These are phyloP conservation scores for Boletus sp. DNA, from an alignment of 768 basidiomycete genomes.

Conservation along the genomic window DNA sequence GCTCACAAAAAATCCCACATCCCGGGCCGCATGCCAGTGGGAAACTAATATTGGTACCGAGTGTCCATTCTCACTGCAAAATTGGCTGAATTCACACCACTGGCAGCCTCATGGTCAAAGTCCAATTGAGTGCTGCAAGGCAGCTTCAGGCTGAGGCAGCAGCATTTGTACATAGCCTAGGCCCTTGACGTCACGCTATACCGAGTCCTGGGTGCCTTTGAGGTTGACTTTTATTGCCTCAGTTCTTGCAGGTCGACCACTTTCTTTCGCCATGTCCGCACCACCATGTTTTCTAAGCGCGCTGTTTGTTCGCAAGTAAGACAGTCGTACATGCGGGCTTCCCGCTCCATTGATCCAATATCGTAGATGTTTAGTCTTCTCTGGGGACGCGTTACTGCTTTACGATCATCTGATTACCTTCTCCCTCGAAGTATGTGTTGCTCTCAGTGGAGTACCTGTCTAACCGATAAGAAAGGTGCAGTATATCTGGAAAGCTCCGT, in stretches of 20 bases:
- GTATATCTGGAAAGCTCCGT: slow-evolving; percentile 17
- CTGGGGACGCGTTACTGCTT: neutral
- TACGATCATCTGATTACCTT: slow-evolving; percentile 14
- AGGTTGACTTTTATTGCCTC: neutral
- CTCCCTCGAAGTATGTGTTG: slow-evolving; percentile 9
- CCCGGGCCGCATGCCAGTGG: too few species aligned
- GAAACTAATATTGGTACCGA: neutral
- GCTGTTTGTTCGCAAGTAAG: neutral
- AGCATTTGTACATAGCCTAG: too few species aligned
- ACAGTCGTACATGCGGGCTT: neutral
- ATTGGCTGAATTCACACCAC: neutral
- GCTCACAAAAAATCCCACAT: too few species aligned
- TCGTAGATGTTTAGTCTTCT: neutral
- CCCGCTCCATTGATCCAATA: neutral
- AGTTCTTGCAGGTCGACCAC: neutral
- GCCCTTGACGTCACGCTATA: neutral
- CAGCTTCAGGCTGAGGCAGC: too few species aligned
- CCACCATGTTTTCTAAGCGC: neutral
- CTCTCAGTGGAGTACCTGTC: neutral
- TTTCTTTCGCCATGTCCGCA: neutral
- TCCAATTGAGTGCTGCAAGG: too few species aligned
- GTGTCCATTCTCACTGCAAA: neutral
- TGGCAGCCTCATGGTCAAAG: neutral
- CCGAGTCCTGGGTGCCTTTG: neutral
- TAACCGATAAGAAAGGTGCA: neutral